Evolutionary conservation across 2,329 filamentous ascomycete species (phyloP).

Genomic region (Colletotrichum australisinense): DNA sequence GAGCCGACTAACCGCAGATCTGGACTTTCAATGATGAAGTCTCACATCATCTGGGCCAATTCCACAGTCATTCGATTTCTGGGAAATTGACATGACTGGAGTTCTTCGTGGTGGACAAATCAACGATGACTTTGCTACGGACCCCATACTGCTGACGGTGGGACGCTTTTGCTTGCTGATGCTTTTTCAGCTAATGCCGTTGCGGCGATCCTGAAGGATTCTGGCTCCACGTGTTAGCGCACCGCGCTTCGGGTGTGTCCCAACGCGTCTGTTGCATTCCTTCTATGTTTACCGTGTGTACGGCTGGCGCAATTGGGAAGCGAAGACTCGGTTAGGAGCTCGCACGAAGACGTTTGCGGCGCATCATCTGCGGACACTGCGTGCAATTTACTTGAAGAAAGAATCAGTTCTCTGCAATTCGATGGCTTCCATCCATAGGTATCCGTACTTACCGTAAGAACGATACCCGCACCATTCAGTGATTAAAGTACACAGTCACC

Average conservation of each 20-base stretch:
- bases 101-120: too few species aligned
- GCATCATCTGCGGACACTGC: not conserved
- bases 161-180: not conserved
- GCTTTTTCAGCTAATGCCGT: not conserved
- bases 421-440: not conserved
- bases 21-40: not conserved
- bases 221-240: constrained; percentile 10
- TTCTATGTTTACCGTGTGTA: not conserved
- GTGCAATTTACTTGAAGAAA: not conserved
- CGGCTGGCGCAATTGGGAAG: not conserved
- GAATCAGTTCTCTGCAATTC: not conserved
- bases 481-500: not conserved
- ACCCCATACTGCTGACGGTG: not conserved
- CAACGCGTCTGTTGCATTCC: constrained; percentile 1
- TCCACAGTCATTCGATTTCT: too few species aligned
- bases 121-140: not conserved
- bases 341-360: not conserved
- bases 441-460: not conserved
- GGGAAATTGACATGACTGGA: too few species aligned
- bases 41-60: not conserved
- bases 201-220: constrained; percentile 4
- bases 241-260: not conserved
- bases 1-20: not conserved
- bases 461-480: not conserved
- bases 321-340: not conserved